Base-by-base conservation (phyloP, 1,284 basidiomycete genomes). In the Puccinia hordei region DNA sequence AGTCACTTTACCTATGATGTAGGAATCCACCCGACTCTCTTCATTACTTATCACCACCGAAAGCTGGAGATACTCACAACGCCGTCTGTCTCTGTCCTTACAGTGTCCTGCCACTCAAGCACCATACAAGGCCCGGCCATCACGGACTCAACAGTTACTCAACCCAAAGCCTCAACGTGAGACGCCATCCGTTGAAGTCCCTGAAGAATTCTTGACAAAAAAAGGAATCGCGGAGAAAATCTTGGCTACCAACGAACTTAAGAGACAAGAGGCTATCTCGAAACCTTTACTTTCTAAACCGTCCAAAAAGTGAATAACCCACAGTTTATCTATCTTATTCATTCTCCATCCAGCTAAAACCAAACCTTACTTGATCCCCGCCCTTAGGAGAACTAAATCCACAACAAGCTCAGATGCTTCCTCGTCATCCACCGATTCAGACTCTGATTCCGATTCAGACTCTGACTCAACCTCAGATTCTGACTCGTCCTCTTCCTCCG, bases 161-260 rank as follows among this genome's bases (percentile, higher is more conserved):
- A 78, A 78, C 51, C 76, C 76, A 27, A 78, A 78, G 49, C 24
- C 46, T 24, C n/a, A 30, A 10, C 49, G 49, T 22, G 53, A 55
- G 19, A 41, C 44, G 6, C 76, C 76, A 27, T 69, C 76, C 27
- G 66, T 78, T n/a, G 76, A 78, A 44, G 53, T 78, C 12, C 76
- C 76, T 2, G 30, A 53, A 27, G 76, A 78, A 51, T 78, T 78
- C 49, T 59, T 78, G 24, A 57, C 33, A 13, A 78, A 78, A n/a
- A 78, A 78, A 27, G 76, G 76, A 55, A 71, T 78, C 27, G 76
- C 76, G 9, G 76, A 38, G 33, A 78, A 78, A 59, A 78, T 78
- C n/a, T 71, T 78, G 51, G 65, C 49, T 22, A 30, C 59, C 35
- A 78, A 78, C 24, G 76, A 78, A 49, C 59, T 57, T 15, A 35